phyloP scores from a whole-genome alignment of 2,329 filamentous ascomycete species.

The Diplodia scrobiculata region DNA sequence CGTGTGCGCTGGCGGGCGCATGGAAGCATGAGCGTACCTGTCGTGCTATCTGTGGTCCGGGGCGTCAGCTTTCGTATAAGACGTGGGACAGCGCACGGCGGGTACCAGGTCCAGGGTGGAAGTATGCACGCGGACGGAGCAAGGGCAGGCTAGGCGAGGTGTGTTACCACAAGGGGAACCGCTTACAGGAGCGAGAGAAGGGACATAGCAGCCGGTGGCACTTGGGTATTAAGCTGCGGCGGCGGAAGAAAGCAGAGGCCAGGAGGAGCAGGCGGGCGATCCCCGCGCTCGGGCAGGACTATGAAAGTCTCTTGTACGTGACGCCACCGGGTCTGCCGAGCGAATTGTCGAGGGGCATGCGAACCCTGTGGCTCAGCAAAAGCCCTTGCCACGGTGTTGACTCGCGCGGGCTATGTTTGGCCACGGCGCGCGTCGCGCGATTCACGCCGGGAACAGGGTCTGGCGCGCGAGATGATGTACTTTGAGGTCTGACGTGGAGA shows the following conservation, averaged over 20 bases:
- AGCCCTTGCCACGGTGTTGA: slow-evolving; percentile 27
- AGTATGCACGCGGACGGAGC: slow-evolving; percentile 25
- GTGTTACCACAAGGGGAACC: slow-evolving; percentile 18
- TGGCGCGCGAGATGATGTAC: slow-evolving; percentile 21
- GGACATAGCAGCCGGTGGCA: slow-evolving; percentile 21
- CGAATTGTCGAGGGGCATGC: slow-evolving; percentile 26
- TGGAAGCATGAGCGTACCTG: slow-evolving; percentile 41
- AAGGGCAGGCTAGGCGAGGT: slow-evolving; percentile 24
- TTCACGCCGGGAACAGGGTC: slow-evolving; percentile 29
- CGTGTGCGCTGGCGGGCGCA: slow-evolving; percentile 44
- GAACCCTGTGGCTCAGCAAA: slow-evolving; percentile 28
- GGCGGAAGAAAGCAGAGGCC: slow-evolving; percentile 2
- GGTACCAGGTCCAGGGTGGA: slow-evolving; percentile 24
- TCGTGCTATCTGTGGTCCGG: slow-evolving; percentile 25
- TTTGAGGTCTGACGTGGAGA: slow-evolving; percentile 28
- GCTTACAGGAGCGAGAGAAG: slow-evolving; percentile 18
- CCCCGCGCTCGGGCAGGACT: slow-evolving; percentile 16
- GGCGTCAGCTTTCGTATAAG: slow-evolving; percentile 22
- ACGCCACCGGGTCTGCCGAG: slow-evolving; percentile 29
- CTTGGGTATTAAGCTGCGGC: slow-evolving; percentile 14
- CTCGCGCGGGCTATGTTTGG: slow-evolving; percentile 28
- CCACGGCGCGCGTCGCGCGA: slow-evolving; percentile 18
- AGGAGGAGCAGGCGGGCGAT: slow-evolving; percentile 23
- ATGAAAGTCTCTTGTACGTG: slow-evolving; percentile 28
- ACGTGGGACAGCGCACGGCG: slow-evolving; percentile 25